Percentiles rank a stretch among this genome's conserved stretches.
Conservation (phyloP, 768 basidiomycete species). For the Tubosaeta sp. region DNA sequence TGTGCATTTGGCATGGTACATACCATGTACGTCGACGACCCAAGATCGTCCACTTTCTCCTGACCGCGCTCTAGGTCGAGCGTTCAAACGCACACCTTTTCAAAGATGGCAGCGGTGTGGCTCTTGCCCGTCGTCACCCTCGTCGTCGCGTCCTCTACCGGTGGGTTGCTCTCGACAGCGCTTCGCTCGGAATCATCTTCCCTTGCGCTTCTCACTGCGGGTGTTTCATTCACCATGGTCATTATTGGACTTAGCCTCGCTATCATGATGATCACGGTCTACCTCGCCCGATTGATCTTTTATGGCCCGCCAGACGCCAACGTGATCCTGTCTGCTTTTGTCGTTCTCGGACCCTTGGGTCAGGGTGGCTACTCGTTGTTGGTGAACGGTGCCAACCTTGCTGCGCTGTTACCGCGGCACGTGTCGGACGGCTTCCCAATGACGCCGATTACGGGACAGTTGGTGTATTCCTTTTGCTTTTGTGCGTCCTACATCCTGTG, state of each 20-base stretch:
- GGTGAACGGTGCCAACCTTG: constrained; percentile 37
- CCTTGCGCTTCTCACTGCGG: constrained; percentile 40
- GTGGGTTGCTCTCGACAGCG: constrained; percentile 40
- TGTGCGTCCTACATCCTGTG: constrained; percentile 46
- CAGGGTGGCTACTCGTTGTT: constrained; percentile 47
- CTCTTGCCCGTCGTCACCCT: constrained; percentile 50
- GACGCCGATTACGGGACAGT: constrained; percentile 34
- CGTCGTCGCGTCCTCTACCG: constrained; percentile 50
- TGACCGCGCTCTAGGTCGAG: constrained; percentile 37
- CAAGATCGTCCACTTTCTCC: neutral
- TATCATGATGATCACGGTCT: constrained; percentile 46
- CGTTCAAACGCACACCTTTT: constrained; percentile 37
- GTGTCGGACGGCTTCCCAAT: constrained; percentile 29
- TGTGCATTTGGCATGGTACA: constrained; percentile 49
- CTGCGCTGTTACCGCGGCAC: constrained; percentile 32
- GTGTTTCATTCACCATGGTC: constrained; percentile 41
- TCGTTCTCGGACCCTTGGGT: constrained; percentile 51
- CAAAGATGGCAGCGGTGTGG: constrained; percentile 43
- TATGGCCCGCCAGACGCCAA: constrained; percentile 38
- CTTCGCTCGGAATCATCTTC: constrained; percentile 34
- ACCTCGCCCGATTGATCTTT: constrained; percentile 42
- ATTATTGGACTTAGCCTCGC: constrained; percentile 45
- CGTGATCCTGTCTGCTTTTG: constrained; percentile 41
- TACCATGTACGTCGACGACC: constrained; percentile 34
- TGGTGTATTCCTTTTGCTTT: constrained; percentile 42